Evolutionary conservation across 257 asterid species (phyloP), one percentile per base, ranked within the genome.

Genomic region (Linaria vulgaris): DNA sequence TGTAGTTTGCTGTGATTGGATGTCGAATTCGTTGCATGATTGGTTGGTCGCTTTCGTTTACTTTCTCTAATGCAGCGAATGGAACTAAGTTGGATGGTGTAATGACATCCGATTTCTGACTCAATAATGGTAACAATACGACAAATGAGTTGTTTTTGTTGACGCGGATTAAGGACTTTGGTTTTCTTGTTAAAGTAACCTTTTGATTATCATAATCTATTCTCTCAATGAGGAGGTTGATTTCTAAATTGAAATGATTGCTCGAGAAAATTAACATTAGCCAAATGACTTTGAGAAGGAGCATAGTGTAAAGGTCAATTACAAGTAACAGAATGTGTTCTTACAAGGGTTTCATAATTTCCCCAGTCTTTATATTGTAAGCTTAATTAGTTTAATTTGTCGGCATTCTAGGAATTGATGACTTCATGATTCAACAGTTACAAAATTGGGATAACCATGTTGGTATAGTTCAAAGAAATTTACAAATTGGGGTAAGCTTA

Each of bases 1-100:
- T 30, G 59, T 10, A 19, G 69, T 55, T 51, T 24, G 17, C 53
- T 60, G 52, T 51, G 75, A 64, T 31, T 19, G 57, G 22, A 51
- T 51, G 13, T 37, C 9, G 4, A 20, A 46, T 53, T 27, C 41
- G 16, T 47, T 41, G 22, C 41, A 25, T 34, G 24, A 16, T 41
- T 27, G 49, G 23, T 56, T 27, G 30, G 63, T 30, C 24, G 14
- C 8, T 17, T 57, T 37, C 39, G 16, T 1, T 54, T 41, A 27
- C 34, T 27, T 2, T 13, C 61, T 48, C 25, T 3, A 25, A 54
- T 44, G 44, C 21, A 46, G 59, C 46, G 9, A 3, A n/a, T 52
- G 23, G 30, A 37, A 21, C 41, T 15, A 24, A 31, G 51, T 22
- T 50, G 17, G 60, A 54, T 39, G 64, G 27, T 41, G 15, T 14